These are phyloP conservation scores for Candida gigantensis DNA, from an alignment of 1,139 yeast genomes.

Conservation along the genomic window DNA sequence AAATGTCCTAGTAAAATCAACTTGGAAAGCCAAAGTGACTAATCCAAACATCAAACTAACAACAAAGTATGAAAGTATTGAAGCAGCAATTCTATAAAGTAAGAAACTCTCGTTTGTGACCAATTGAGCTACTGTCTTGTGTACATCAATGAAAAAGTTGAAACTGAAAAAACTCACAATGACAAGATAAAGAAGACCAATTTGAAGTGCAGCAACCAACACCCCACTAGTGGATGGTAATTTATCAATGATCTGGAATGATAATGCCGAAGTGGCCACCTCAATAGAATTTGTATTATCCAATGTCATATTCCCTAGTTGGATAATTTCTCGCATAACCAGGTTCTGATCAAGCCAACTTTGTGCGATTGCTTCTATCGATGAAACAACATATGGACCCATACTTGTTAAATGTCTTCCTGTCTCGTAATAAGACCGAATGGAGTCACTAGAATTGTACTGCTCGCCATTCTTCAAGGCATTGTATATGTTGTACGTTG, in stretches of 20 bases:
- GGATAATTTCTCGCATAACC: slow-evolving; percentile 5
- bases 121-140: slow-evolving; percentile 41
- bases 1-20: slow-evolving; percentile 37
- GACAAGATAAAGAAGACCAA: slow-evolving; percentile 73
- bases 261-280: slow-evolving; percentile 6
- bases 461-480: slow-evolving; percentile 27
- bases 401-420: slow-evolving; percentile 34
- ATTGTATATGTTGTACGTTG: slow-evolving; percentile 28
- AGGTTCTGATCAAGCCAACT: slow-evolving; percentile 16
- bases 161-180: slow-evolving; percentile 63
- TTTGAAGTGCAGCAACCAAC: slow-evolving; percentile 62
- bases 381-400: slow-evolving; percentile 7
- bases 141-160: slow-evolving; percentile 57
- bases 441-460: slow-evolving; percentile 29
- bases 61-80: slow-evolving; percentile 32
- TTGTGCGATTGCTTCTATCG: slow-evolving; percentile 18
- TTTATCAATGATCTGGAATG: slow-evolving; percentile 9
- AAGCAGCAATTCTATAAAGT: slow-evolving; percentile 29
- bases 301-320: slow-evolving; percentile 8
- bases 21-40: slow-evolving; percentile 44
- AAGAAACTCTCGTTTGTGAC: slow-evolving; percentile 30
- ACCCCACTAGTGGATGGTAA: slow-evolving; percentile 39
- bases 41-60: slow-evolving; percentile 39
- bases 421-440: slow-evolving; percentile 35
- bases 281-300: slow-evolving; percentile 6